Percentiles rank a stretch among this genome's conserved stretches.
phyloP scores from a whole-genome alignment of 1,284 basidiomycete species.

The Ceratobasidium sp. region DNA sequence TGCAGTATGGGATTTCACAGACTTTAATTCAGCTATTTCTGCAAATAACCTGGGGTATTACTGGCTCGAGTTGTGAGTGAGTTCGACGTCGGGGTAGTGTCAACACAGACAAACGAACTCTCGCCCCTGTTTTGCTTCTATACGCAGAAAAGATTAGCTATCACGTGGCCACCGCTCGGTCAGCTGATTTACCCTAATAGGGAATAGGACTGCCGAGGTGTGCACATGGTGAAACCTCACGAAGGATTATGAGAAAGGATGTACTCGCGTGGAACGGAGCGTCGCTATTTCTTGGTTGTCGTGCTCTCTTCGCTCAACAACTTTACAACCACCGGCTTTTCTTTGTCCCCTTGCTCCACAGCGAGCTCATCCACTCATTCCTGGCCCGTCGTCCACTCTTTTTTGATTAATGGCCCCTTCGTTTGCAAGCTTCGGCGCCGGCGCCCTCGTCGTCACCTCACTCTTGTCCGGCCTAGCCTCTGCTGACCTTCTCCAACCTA shows the following conservation, averaged over 20 bases:
- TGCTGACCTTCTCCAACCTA: conserved; percentile 26
- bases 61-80: no score
- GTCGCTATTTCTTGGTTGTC: conserved; percentile 28
- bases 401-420: conserved; percentile 33
- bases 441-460: conserved; percentile 31
- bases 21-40: no score
- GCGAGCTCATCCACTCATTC: conserved; percentile 26
- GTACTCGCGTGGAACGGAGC: conserved; percentile 23
- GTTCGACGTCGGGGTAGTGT: no score
- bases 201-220: background rate
- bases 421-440: conserved; percentile 30
- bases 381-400: background rate
- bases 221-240: conserved; percentile 4
- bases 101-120: background rate
- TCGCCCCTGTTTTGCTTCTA: background rate
- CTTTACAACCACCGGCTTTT: conserved; percentile 7
- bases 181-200: conserved; percentile 2
- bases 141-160: conserved; percentile 3
- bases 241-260: conserved; percentile 9
- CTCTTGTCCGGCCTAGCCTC: conserved; percentile 20
- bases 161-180: background rate
- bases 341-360: conserved; percentile 12
- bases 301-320: background rate
- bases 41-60: no score
- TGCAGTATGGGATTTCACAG: no score